Evolutionary conservation across 768 basidiomycete species (phyloP).

Genomic region (Trametes sanguinea): DNA sequence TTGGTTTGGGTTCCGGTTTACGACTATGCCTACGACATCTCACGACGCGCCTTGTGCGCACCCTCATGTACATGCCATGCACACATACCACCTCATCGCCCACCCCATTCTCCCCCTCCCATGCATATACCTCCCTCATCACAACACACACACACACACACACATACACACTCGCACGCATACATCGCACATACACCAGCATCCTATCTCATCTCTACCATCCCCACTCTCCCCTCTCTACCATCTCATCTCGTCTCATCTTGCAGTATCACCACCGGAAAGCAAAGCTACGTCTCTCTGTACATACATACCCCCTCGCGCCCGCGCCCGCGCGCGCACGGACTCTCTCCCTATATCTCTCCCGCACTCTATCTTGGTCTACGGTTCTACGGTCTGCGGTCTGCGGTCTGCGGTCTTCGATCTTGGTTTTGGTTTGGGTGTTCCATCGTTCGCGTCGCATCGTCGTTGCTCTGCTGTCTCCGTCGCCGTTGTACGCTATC

Average conservation of each 20-base stretch:
- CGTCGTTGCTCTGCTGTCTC: background rate
- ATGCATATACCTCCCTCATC: background rate
- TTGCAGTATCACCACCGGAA: background rate
- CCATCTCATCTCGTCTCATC: too few relatives aligned
- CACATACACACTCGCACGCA: background rate
- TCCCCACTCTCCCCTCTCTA: background rate
- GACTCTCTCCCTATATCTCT: background rate
- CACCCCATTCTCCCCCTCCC: background rate
- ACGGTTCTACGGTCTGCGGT: background rate
- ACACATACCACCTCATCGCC: background rate
- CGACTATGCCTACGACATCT: constrained; percentile 1
- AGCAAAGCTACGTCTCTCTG: background rate
- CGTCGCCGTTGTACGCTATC: background rate
- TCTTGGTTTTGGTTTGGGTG: too few relatives aligned
- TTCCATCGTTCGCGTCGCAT: background rate
- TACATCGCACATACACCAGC: background rate
- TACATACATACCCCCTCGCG: background rate
- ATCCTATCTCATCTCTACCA: background rate
- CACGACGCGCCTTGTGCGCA: background rate
- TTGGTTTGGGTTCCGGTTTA: background rate
- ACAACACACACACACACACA: background rate
- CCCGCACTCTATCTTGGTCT: background rate
- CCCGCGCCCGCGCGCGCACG: background rate
- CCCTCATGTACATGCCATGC: background rate
- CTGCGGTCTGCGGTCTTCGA: background rate